Evolutionary conservation across 495 filamentous ascomycete species (phyloP), one percentile per base, ranked within the genome.

Genomic region (Hypoxylon rickii): DNA sequence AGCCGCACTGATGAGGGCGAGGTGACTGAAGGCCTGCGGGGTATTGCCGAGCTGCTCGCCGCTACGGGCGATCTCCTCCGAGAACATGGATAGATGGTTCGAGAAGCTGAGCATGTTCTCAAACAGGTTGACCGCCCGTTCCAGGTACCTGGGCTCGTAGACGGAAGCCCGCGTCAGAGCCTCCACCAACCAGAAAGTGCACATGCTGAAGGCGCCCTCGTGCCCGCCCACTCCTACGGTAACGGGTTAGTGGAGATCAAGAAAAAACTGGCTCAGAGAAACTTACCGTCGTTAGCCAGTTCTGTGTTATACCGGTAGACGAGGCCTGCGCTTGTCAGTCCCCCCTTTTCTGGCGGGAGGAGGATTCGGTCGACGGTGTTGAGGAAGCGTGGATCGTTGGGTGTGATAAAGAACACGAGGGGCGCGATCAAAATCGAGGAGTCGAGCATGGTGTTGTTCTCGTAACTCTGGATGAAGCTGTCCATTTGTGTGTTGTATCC

Each of bases 191-290:
- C 86, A 89, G 68, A 88, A 89, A 0, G 86, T 90, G 52, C 86
- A 87, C 86, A 90, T 89, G 64, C 79, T 81, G 63, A 90, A 90
- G 15, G 86, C 85, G n/a, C 87, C 87, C 69, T 90, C 86, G 21
- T 81, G 74, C 16, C 87, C 87, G 29, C 84, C 84, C 3, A 90
- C 83, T n/a, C 86, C 86, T 88, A 56, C 52, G 19, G 42, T n/a
- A 19, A n/a, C 3, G 18, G 20, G 39, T 38, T 50, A 56, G 45
- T 21, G 10, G 21, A 10, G 3, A n/a, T n/a, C n/a, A n/a, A 6
- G 26, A 13, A 12, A 26, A 11, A 11, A 26, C 7, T 18, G 0
- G 7, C 8, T 32, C 19, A 34, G 54, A 33, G 21, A 31, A 42
- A 66, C 79, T 57, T 70, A 86, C 86, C 87, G 55, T 89, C 87